A percentile compares a stretch with the other conserved stretches of the same genome.
Evolutionary conservation across 2,329 filamentous ascomycete genomes (phyloP).

Genomic region (Stagonosporopsis vannaccii): DNA sequence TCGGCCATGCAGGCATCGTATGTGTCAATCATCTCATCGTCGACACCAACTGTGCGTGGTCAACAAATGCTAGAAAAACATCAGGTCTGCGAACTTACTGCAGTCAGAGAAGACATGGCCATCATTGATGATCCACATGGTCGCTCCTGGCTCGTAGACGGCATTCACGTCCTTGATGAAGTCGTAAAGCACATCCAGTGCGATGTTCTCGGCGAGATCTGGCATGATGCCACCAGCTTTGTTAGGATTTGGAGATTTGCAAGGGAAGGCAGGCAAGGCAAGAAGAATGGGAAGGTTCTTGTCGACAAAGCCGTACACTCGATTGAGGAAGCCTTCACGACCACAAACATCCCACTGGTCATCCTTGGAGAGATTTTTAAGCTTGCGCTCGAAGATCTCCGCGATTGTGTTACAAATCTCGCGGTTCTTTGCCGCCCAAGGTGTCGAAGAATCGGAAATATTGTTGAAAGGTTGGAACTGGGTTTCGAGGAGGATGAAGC

Average conservation of each 20-base stretch:
- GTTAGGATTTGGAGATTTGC: constrained; percentile 65
- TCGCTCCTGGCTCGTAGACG: constrained; percentile 52
- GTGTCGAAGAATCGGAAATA: constrained; percentile 26
- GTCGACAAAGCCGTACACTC: constrained; percentile 38
- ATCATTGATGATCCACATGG: constrained; percentile 55
- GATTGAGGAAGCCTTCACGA: constrained; percentile 33
- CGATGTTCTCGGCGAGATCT: constrained; percentile 54
- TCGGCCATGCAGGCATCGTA: constrained; percentile 51
- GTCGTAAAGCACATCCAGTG: constrained; percentile 50
- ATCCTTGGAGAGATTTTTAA: constrained; percentile 38
- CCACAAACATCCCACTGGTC: constrained; percentile 40
- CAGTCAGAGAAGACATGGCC: constrained; percentile 54
- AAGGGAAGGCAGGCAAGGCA: constrained; percentile 65
- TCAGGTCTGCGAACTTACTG: constrained; percentile 35
- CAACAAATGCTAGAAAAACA: not conserved
- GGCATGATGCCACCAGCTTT: constrained; percentile 62
- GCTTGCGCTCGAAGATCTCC: constrained; percentile 37
- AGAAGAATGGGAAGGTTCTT: constrained; percentile 37
- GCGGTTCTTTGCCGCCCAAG: constrained; percentile 30
- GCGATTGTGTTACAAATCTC: constrained; percentile 29
- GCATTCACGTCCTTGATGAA: constrained; percentile 51
- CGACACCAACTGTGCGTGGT: constrained; percentile 49
- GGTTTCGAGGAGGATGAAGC: constrained; percentile 40
- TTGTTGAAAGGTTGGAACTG: constrained; percentile 33
- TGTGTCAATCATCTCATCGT: constrained; percentile 52